Evolutionary conservation across 192 early-diverging fungal species (phyloP).

Genomic region (Glomus cerebriforme): DNA sequence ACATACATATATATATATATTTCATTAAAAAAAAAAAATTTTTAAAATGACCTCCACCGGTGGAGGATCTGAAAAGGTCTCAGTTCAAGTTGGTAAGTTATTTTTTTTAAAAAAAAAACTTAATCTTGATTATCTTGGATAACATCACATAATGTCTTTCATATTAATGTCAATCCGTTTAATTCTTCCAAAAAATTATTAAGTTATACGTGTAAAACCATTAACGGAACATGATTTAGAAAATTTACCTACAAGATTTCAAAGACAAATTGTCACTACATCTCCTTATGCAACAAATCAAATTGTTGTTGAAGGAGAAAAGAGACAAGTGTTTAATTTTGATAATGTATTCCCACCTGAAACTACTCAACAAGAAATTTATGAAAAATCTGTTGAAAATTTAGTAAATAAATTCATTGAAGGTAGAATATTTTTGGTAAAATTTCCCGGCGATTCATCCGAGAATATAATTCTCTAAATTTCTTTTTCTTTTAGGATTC

Average conservation of each 20-base stretch:
- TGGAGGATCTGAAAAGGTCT: background rate
- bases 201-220: slow-evolving; percentile 9
- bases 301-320: background rate
- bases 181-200: too few species aligned
- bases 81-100: background rate
- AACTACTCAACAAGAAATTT: slow-evolving; percentile 63
- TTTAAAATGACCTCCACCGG: background rate
- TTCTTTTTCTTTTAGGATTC: slow-evolving; percentile 58
- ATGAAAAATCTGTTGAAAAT: slow-evolving; percentile 44
- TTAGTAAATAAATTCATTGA: slow-evolving; percentile 51
- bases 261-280: background rate
- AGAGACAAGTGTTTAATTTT: slow-evolving; percentile 51
- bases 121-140: background rate
- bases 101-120: background rate
- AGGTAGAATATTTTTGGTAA: slow-evolving; percentile 37
- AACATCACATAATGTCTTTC: background rate
- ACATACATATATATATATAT: too few species aligned
- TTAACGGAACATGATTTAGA: slow-evolving; percentile 2
- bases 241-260: slow-evolving; percentile 3
- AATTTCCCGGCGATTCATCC: background rate
- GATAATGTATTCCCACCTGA: slow-evolving; percentile 68
- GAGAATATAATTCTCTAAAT: slow-evolving; percentile 5
- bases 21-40: background rate
- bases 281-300: slow-evolving; percentile 13
- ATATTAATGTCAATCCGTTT: background rate